These are phyloP conservation scores for Linnemannia schmuckeri DNA, from an alignment of 192 early-diverging fungal species.

Conservation along the genomic window DNA sequence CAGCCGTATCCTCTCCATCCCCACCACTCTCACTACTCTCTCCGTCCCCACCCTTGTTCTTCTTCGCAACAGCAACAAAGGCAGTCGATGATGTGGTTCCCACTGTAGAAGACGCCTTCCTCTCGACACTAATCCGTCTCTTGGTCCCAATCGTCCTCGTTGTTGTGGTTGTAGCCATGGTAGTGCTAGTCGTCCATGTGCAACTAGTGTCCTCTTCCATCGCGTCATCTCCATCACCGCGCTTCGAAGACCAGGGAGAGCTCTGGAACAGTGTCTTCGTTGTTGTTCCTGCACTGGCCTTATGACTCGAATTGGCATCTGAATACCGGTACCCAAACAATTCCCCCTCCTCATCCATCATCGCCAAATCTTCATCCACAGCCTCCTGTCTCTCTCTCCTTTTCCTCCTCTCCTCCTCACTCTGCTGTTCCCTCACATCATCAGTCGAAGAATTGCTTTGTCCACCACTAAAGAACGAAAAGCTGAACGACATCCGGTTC, in stretches of 20 bases:
- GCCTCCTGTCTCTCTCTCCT: constrained; percentile 9
- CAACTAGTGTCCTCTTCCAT: background rate
- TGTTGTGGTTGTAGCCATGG: background rate
- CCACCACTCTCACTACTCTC: background rate
- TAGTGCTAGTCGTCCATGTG: too few relatives aligned
- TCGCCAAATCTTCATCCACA: constrained; percentile 21
- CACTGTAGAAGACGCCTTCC: background rate
- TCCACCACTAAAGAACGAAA: constrained; percentile 39
- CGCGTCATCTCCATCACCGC: background rate
- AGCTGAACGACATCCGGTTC: constrained; percentile 41
- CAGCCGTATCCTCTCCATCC: background rate
- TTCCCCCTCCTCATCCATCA: constrained; percentile 39
- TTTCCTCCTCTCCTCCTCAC: constrained; percentile 3
- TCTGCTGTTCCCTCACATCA: background rate
- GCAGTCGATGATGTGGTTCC: background rate
- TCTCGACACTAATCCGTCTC: constrained; percentile 21
- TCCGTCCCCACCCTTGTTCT: too few relatives aligned
- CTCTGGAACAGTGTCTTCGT: background rate
- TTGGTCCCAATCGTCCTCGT: background rate
- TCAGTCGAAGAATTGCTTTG: constrained; percentile 8
- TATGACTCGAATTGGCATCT: background rate
- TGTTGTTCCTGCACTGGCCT: background rate
- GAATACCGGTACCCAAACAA: constrained; percentile 37
- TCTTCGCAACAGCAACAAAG: background rate
- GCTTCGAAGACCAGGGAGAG: constrained; percentile 12